Base-by-base conservation (phyloP, 257 asterid species). In the Solanum lignicaule region DNA sequence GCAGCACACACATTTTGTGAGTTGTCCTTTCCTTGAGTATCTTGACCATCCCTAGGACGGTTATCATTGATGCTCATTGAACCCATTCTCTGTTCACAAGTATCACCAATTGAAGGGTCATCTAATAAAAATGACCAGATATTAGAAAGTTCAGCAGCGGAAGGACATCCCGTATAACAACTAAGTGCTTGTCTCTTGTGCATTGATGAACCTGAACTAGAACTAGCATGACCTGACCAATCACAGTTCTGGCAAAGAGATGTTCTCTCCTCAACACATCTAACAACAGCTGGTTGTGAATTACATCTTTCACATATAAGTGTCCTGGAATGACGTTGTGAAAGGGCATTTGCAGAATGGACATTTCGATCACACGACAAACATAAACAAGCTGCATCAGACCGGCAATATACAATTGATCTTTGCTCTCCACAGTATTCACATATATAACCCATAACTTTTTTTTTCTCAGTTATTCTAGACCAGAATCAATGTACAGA, bases 261-360 rank as follows among this genome's bases (percentile, higher is more conserved):
- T 16, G 86, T 72, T 83, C 91, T 90, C 84, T 96, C 98, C 88
- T 94, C 98, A 9, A 91, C 86, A 85, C 98, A 97, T 90, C 98
- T 92, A 46, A 93, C 91, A 18, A 91, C 69, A 68, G 99, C 98
- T 4, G 99, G 98, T 87, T 94, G 95, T 75, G 88, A 86, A 89
- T 92, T 89, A 90, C 99, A 97, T 88, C 98, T 94, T 86, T 93
- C 99, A 23, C 99, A 97, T 41, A 95, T 66, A 46, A 97, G 95
- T 9, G 99, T 95, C 89, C 99, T 92, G 5, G 94, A 91, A 90
- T 97, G 99, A 43, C 99, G 98, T 25, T 88, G 93, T 15, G 98
- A 94, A 62, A 97, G 98, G 78, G 96, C 92, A 88, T 95, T 97
- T 60, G 99, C 99, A 8, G 98, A 97, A 91, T 97, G 99, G 86